Evolutionary conservation across 1,284 basidiomycete species (phyloP), one percentile per base, ranked within the genome.

Genomic region (Trametes pubescens): DNA sequence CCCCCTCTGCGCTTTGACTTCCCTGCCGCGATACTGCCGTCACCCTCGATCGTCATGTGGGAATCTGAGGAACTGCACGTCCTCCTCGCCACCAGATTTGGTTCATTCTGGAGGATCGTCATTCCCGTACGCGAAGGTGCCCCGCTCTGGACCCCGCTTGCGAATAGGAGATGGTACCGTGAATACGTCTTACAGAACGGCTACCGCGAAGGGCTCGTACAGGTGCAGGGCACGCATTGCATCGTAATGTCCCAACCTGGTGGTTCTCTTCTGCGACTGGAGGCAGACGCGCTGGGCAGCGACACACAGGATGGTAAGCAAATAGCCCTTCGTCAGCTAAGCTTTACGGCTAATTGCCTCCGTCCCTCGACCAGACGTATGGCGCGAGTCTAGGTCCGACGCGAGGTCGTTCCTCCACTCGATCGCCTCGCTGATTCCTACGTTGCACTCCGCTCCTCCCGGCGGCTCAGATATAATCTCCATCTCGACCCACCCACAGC

Each of bases 71-170:
- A 89, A 69, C 77, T 96, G 9, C 91, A 94, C 74, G 74, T 96
- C 18, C 72, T 95, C 43, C 87, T 87, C 0, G 82, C 92, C 29
- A 92, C 93, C 0, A 77, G 82, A 51, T 80, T 81, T 9, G 91
- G 91, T 6, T 91, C 91, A 14, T 80, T 97, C n/a, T 94, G 91
- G 76, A 86, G 92, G 38, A 71, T 96, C 38, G 83, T 88, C 1
- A 80, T 97, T 58, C 88, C 92, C 6, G 70, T 90, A n/a, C 80
- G 80, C 53, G 76, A 77, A 54, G 80, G 80, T 14, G 77, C 78
- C 44, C 79, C 84, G 38, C 76, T 91, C 57, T 92, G 91, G 91
- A 78, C 82, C 51, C 69, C 59, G 57, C 82, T 83, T 56, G 77
- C 80, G 37, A 76, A 79, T 38, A 80, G 81, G 52, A 83, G 88